phyloP scores from a whole-genome alignment of 1,139 yeast species.

The Zhuliangozyma blackwelliae region DNA sequence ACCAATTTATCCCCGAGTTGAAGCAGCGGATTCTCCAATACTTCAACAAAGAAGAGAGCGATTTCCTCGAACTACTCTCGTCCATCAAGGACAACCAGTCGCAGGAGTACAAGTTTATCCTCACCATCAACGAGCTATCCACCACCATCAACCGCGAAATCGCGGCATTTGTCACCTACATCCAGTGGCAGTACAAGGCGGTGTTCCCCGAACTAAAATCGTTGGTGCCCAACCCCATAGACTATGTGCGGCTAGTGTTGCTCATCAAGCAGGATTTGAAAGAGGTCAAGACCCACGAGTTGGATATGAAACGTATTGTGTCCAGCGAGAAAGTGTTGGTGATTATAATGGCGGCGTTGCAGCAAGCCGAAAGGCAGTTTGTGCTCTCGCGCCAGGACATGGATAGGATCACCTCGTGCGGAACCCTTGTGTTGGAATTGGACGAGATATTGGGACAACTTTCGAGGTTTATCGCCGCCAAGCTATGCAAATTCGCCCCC shows the following conservation, averaged over 20 bases:
- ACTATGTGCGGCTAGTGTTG: conserved; percentile 54
- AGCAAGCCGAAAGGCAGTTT: conserved; percentile 21
- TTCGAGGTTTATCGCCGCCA: conserved; percentile 51
- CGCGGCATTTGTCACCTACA: conserved; percentile 42
- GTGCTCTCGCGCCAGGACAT: conserved; percentile 34
- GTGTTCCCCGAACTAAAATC: conserved; percentile 72
- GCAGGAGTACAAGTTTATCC: conserved; percentile 48
- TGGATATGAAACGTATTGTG: conserved; percentile 37
- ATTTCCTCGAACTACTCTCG: conserved; percentile 32
- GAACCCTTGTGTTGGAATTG: conserved; percentile 46
- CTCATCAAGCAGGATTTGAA: conserved; percentile 50
- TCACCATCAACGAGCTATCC: conserved; percentile 53
- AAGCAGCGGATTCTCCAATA: conserved; percentile 19
- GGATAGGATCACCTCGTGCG: conserved; percentile 37
- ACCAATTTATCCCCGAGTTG: conserved; percentile 25
- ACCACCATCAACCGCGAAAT: conserved; percentile 58
- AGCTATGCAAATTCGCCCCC: conserved; percentile 67
- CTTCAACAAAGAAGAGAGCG: conserved; percentile 21
- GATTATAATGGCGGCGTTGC: conserved; percentile 68
- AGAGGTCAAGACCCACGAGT: conserved; percentile 29
- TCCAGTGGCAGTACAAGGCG: conserved; percentile 50
- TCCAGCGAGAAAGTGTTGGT: conserved; percentile 67
- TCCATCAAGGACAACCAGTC: conserved; percentile 22
- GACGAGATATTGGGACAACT: conserved; percentile 41
- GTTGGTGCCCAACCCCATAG: conserved; percentile 58